Conservation (phyloP, 352 stramenopile species). For the Pythium grandisporangium region DNA sequence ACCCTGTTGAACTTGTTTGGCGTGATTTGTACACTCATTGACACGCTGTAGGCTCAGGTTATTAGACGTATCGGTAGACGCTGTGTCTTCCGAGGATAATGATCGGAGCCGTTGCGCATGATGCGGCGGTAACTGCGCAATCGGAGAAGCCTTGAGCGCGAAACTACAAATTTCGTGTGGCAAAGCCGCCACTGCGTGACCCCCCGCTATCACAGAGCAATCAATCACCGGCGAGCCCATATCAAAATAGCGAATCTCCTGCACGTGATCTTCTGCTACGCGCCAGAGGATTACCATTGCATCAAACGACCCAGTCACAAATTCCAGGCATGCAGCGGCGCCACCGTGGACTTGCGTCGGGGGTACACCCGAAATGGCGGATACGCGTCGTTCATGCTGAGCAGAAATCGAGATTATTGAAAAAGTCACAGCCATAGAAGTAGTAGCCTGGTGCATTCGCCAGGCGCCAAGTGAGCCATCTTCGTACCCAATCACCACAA, state of each 20-base stretch:
- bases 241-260: slow-evolving; percentile 57
- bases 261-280: slow-evolving; percentile 15
- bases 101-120: no score
- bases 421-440: slow-evolving; percentile 6
- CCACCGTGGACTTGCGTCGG: no score
- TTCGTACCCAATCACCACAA: slow-evolving; percentile 37
- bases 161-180: slow-evolving; percentile 13
- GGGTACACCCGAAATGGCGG: no score
- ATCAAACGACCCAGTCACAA: slow-evolving; percentile 46
- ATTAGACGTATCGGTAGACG: no score
- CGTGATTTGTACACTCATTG: no score
- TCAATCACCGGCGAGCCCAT: slow-evolving; percentile 39
- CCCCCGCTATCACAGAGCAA: slow-evolving; percentile 18
- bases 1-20: no score
- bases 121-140: no score
- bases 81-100: no score
- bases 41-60: no score
- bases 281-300: slow-evolving; percentile 59
- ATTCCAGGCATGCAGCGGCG: slow-evolving; percentile 7
- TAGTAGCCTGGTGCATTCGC: slow-evolving; percentile 8
- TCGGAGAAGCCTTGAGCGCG: no score
- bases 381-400: slow-evolving; percentile 33
- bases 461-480: slow-evolving; percentile 41
- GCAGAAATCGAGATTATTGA: slow-evolving; percentile 16
- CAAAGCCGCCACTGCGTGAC: slow-evolving; percentile 12